Evolutionary conservation across 2,329 filamentous ascomycete species (phyloP).

Genomic region (Emericellopsis atlantica): DNA sequence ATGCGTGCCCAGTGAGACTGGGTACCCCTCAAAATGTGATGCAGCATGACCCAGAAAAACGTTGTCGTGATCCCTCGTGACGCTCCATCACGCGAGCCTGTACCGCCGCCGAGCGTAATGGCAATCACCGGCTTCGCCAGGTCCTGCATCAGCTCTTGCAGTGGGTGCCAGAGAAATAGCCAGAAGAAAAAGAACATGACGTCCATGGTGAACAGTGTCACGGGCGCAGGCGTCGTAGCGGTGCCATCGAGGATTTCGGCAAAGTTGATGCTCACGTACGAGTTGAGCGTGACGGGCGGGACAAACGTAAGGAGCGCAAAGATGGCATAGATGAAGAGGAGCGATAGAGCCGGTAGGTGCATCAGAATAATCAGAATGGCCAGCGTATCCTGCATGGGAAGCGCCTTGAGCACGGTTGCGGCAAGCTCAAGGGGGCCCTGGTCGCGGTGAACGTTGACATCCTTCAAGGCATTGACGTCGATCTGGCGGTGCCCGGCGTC

Average conservation of each 20-base stretch:
- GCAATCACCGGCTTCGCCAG: constrained; percentile 89
- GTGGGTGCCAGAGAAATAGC: constrained; percentile 76
- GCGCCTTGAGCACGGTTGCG: constrained; percentile 77
- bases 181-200: constrained; percentile 72
- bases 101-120: constrained; percentile 76
- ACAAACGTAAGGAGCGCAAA: constrained; percentile 92
- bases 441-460: constrained; percentile 56
- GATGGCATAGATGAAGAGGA: constrained; percentile 81
- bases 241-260: constrained; percentile 87
- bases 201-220: constrained; percentile 76
- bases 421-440: constrained; percentile 64
- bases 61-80: constrained; percentile 62
- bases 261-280: constrained; percentile 68
- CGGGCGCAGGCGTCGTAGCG: constrained; percentile 72
- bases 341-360: constrained; percentile 76
- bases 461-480: constrained; percentile 58
- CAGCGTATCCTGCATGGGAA: constrained; percentile 87
- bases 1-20: constrained; percentile 33
- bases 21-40: constrained; percentile 38
- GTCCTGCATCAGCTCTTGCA: constrained; percentile 81
- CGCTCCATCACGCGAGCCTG: constrained; percentile 49
- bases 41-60: constrained; percentile 51
- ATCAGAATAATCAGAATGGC: constrained; percentile 93
- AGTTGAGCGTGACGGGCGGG: constrained; percentile 65
- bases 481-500: constrained; percentile 50